Evolutionary conservation across 352 stramenopile genomes (phyloP), one percentile per base, ranked within the genome.

Genomic region (Pythium volutum): DNA sequence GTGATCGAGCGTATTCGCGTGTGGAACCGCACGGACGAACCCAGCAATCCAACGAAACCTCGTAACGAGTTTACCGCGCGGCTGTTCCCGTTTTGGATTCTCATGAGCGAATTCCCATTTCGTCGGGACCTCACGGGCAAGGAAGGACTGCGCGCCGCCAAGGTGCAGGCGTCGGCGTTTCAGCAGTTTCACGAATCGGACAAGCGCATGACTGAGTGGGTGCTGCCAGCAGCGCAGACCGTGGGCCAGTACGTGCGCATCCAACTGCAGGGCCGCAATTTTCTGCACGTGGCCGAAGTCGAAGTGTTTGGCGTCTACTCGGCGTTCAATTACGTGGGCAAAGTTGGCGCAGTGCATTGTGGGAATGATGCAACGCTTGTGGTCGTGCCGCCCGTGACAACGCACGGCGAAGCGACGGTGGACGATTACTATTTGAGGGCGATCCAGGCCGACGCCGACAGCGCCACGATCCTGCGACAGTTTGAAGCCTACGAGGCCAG

Each of bases 31-130:
- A 94, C 77, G 12, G 92, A 98, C 57, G 83, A 87, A 48, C 91
- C 89, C 2, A 58, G 72, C 26, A 93, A 98, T 66, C 73, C 77
- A n/a, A 86, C 70, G 11, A 79, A 85, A 60, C 70, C 70, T 15
- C 68, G 73, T 8, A 77, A 88, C 62, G 80, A 97, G 55, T 98
- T 88, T 66, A 88, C 78, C 2, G 63, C 53, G 45, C 76, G 91
- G 0, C 51, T 98, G 23, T 97, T 97, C 54, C 94, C 94, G 12
- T 97, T 84, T 62, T 98, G 91, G 90, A 84, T 98, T 61, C 87
- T 98, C 61, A 81, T 97, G 16, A 97, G 91, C 27, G 81, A 95
- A 55, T 81, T 88, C 36, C 78, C 89, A 11, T 98, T 98, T 69
- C 55, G 55, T 5, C 76, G 82, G 34, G 75, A 92, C 31, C 57